These are phyloP conservation scores for Verticillium alfalfae DNA, from an alignment of 2,329 filamentous ascomycete genomes.

Conservation along the genomic window DNA sequence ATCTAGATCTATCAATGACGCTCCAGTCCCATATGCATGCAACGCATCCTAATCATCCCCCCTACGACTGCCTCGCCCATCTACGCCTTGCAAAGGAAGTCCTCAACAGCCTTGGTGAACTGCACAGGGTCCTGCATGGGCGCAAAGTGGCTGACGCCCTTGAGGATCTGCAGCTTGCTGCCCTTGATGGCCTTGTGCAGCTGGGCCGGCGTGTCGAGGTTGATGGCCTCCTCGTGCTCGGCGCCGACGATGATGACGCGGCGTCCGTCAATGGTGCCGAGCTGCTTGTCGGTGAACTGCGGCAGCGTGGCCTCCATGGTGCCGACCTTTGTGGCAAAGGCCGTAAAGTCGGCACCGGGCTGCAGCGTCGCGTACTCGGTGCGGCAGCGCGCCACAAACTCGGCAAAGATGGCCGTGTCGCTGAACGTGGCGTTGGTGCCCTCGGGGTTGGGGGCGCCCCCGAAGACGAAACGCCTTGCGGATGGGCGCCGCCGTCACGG, in stretches of 20 bases:
- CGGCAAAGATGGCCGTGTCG: constrained; percentile 10
- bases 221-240: constrained; percentile 32
- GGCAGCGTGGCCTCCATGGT: constrained; percentile 29
- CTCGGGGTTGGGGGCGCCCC: constrained; percentile 20
- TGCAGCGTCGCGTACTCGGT: constrained; percentile 29
- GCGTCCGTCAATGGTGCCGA: constrained; percentile 19
- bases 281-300: constrained; percentile 20
- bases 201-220: constrained; percentile 24
- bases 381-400: constrained; percentile 26
- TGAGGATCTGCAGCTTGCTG: constrained; percentile 27
- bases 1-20: neutral
- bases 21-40: too few relatives aligned
- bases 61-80: neutral
- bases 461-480: constrained; percentile 35
- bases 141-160: constrained; percentile 34
- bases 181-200: constrained; percentile 28
- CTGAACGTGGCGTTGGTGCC: constrained; percentile 29
- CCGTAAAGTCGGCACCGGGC: constrained; percentile 26
- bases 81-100: constrained; percentile 17
- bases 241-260: constrained; percentile 23
- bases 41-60: neutral
- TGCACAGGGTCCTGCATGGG: constrained; percentile 31
- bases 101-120: constrained; percentile 23
- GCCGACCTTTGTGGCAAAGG: constrained; percentile 28
- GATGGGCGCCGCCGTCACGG: constrained; percentile 21